These are phyloP conservation scores for Bombardia bombarda DNA, from an alignment of 495 filamentous ascomycete genomes.

Conservation along the genomic window DNA sequence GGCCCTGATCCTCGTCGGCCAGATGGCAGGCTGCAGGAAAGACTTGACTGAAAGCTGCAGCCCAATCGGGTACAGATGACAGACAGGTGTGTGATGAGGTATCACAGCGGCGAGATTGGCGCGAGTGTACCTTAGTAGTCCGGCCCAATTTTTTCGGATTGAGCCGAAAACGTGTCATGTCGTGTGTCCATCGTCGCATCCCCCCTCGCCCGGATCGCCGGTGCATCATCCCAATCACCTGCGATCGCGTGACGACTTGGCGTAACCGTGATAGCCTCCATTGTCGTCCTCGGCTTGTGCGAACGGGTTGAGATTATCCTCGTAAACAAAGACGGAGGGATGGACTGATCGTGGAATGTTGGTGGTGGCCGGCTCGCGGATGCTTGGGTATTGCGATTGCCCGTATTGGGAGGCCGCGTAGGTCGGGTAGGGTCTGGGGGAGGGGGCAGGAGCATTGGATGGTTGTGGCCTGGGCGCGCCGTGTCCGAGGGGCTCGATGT, in stretches of 20 bases:
- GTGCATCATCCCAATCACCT: too few species aligned
- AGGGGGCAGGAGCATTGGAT: conserved; percentile 5
- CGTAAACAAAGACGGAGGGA: conserved; percentile 18
- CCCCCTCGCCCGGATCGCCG: too few species aligned
- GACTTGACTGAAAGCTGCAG: not conserved
- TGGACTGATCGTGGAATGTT: conserved; percentile 11
- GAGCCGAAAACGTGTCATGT: too few species aligned
- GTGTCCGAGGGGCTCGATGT: conserved; percentile 28
- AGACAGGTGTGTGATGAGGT: not conserved
- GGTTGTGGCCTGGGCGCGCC: conserved; percentile 16
- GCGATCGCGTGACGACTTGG: too few species aligned
- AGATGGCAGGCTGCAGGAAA: too few species aligned
- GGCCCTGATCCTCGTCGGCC: too few species aligned
- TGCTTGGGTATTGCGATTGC: conserved; percentile 11
- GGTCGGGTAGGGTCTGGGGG: conserved; percentile 10
- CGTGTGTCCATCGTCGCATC: too few species aligned
- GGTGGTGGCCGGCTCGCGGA: conserved; percentile 7
- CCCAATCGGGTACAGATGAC: not conserved
- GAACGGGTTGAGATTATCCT: conserved; percentile 12
- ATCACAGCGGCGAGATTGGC: not conserved
- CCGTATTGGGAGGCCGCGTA: conserved; percentile 10
- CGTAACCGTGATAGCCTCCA: not conserved
- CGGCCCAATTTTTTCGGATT: too few species aligned
- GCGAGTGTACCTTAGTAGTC: too few species aligned
- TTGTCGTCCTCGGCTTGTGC: conserved; percentile 8